Evolutionary conservation across 139 green algal genomes (phyloP).

Genomic region (Chlorella sp.): DNA sequence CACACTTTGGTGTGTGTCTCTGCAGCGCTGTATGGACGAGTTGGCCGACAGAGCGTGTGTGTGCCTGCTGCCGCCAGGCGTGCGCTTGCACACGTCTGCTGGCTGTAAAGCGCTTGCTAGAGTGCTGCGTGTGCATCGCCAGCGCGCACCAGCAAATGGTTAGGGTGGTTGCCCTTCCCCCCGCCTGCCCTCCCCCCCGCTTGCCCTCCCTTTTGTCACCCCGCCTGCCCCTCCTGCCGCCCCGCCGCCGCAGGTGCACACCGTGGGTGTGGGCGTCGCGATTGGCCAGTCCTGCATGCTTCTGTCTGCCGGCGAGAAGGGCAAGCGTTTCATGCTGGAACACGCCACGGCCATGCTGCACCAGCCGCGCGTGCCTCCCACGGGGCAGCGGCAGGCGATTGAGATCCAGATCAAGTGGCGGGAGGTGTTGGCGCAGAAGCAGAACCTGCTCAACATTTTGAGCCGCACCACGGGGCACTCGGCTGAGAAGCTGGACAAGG

Average conservation of each 20-base stretch:
- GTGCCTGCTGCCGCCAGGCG: too few species aligned
- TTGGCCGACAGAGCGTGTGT: too few species aligned
- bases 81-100: too few species aligned
- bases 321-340: conserved; percentile 88
- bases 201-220: too few species aligned
- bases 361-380: conserved; percentile 94
- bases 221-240: not conserved
- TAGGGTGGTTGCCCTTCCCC: not conserved
- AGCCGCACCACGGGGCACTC: conserved; percentile 88
- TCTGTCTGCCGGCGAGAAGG: conserved; percentile 79
- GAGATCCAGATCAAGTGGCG: conserved; percentile 98
- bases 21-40: too few species aligned
- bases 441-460: conserved; percentile 87
- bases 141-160: too few species aligned
- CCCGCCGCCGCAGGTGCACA: conserved; percentile 46
- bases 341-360: conserved; percentile 97
- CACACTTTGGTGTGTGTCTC: too few species aligned
- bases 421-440: conserved; percentile 84
- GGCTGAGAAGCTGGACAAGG: conserved; percentile 90
- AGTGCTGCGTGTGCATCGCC: too few species aligned
- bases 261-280: conserved; percentile 66
- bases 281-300: conserved; percentile 89
- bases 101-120: too few species aligned
- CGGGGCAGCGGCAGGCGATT: conserved; percentile 86
- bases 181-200: not conserved